Percentiles rank a stretch among this genome's conserved stretches.
These are phyloP conservation scores for Gossypium schwendimanii DNA, from an alignment of 441 rosid species.

Conservation along the genomic window DNA sequence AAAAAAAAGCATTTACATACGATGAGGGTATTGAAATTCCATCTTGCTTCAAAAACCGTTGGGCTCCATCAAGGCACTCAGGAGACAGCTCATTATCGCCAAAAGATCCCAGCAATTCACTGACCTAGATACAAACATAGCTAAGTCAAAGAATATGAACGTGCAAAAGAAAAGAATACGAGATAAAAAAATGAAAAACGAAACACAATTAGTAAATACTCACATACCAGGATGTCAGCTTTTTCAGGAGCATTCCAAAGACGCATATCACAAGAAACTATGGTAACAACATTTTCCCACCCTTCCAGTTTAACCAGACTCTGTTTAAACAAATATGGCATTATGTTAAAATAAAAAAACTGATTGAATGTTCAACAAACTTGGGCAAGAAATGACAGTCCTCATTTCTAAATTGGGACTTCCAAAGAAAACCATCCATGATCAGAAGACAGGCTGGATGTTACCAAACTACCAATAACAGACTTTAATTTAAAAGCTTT, in stretches of 20 bases:
- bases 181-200: constrained; percentile 4
- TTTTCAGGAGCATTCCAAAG: constrained; percentile 86
- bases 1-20: constrained; percentile 40
- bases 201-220: neutral
- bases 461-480: constrained; percentile 1
- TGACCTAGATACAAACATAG: constrained; percentile 52
- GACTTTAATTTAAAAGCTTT: neutral
- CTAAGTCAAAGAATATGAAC: constrained; percentile 15
- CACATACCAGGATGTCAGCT: constrained; percentile 86
- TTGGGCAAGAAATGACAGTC: neutral
- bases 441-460: neutral
- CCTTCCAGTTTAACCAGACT: constrained; percentile 88
- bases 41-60: constrained; percentile 78
- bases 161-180: neutral
- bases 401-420: neutral
- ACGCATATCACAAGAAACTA: constrained; percentile 93
- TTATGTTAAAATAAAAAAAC: constrained; percentile 12
- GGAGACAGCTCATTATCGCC: constrained; percentile 99
- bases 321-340: constrained; percentile 34
- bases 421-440: neutral
- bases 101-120: constrained; percentile 93
- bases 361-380: constrained; percentile 7
- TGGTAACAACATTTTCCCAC: constrained; percentile 79
- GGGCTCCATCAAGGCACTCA: constrained; percentile 98
- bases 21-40: constrained; percentile 96